These are phyloP conservation scores for Zymoseptoria ardabiliae DNA, from an alignment of 2,329 filamentous ascomycete genomes.

Conservation along the genomic window DNA sequence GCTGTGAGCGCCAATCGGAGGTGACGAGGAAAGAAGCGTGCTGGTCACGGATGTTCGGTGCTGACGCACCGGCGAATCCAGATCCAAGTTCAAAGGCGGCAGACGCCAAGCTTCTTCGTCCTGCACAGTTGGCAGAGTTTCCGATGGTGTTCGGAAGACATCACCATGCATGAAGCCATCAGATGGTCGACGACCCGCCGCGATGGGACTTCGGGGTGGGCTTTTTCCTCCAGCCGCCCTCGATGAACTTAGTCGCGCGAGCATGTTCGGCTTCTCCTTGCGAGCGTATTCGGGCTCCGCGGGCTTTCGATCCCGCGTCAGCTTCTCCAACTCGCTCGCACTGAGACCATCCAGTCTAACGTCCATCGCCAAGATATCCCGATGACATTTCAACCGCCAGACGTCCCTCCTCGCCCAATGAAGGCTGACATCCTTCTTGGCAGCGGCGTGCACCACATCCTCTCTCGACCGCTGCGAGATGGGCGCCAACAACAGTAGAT, in stretches of 20 bases:
- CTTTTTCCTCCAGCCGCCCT: conserved; percentile 11
- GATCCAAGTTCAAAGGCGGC: conserved; percentile 29
- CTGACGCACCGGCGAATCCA: conserved; percentile 18
- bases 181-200: conserved; percentile 17
- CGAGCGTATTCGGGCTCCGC: conserved; percentile 16
- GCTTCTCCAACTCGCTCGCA: conserved; percentile 18
- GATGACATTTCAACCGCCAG: conserved; percentile 84
- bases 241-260: conserved; percentile 18
- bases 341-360: conserved; percentile 64
- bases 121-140: conserved; percentile 26
- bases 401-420: conserved; percentile 94
- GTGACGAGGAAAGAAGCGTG: conserved; percentile 20
- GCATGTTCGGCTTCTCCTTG: conserved; percentile 20
- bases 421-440: conserved; percentile 74
- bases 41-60: conserved; percentile 31
- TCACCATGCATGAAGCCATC: conserved; percentile 34
- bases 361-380: conserved; percentile 78
- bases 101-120: conserved; percentile 23
- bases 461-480: conserved; percentile 88
- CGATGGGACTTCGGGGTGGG: conserved; percentile 22
- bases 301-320: conserved; percentile 7
- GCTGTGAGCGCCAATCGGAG: conserved; percentile 14
- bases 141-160: conserved; percentile 40
- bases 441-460: conserved; percentile 75
- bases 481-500: conserved; percentile 80